Evolutionary conservation across 2,329 filamentous ascomycete genomes (phyloP), one percentile per base, ranked within the genome.

Genomic region (Aspergillus flavus): DNA sequence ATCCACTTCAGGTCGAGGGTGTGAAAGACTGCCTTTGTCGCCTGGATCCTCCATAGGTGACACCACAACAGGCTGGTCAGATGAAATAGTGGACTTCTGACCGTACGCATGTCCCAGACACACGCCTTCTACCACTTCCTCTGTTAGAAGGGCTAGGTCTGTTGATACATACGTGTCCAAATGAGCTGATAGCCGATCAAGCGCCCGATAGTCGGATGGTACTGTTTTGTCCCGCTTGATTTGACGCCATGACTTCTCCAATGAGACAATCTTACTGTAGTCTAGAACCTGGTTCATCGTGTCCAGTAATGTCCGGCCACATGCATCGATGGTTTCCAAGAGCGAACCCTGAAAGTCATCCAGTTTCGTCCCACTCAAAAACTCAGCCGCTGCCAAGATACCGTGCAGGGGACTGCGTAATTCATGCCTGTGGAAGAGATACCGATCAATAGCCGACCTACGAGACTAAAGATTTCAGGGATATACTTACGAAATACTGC

Each of bases 41-140:
- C 58, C 21, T 5, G 41, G 57, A 10, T 14, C 46, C 14, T 36
- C 62, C 59, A n/a, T 46, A 21, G 61, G 61, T 7, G 69, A 65
- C 39, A 68, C 46, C 21, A 73, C 57, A 11, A 72, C 68, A 0
- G 72, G 68, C 32, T 73, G 66, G 23, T 72, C 72, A 19, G 68
- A 71, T 1, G 68, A 64, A 1, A 69, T 66, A 11, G 63, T 69
- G 1, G 73, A 73, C n/a, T 64, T 71, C 39, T 77, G 73, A 16
- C 76, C 75, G 41, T 78, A 80, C 1, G 72, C 70, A 67, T 86
- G 83, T 0, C 85, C 85, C 39, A 80, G 76, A 68, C 77, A 84
- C 5, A 86, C 84, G 1, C 85, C 84, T 62, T 87, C 84, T 6
- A 85, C 80, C 0, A 85, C 84, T 65, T 86, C 84, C 69, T 86